These are phyloP conservation scores for Uronychia binucleata DNA, from an alignment of 73 alveolate genomes.

Conservation along the genomic window DNA sequence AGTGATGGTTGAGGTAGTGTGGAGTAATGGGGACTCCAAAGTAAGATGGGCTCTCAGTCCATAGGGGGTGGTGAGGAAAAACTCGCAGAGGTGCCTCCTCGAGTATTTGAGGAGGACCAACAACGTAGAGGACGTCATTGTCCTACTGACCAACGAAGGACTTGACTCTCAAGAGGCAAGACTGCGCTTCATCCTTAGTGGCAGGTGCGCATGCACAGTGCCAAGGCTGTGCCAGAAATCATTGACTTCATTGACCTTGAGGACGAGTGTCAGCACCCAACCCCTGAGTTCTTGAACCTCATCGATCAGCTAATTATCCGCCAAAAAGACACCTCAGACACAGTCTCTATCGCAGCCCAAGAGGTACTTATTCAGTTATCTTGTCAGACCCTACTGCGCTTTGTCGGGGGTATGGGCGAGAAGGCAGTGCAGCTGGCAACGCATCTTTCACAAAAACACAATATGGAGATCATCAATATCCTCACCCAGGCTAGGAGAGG, in stretches of 20 bases:
- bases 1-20: too few species aligned
- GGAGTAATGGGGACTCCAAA: background rate
- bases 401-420: background rate
- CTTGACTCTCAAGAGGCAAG: background rate
- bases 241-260: background rate
- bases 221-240: background rate
- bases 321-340: background rate
- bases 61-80: background rate
- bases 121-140: background rate
- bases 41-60: background rate
- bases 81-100: background rate
- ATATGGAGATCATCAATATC: background rate
- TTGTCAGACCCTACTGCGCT: background rate
- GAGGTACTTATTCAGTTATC: background rate
- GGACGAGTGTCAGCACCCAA: background rate
- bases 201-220: background rate
- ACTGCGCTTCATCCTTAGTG: background rate
- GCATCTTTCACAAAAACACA: background rate
- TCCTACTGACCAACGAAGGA: background rate
- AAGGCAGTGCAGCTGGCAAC: background rate
- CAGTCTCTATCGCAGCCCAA: background rate
- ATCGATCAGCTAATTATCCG: background rate
- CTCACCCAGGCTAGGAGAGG: background rate
- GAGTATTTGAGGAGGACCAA: background rate
- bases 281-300: background rate